Conservation (phyloP, 345 rosid genomes). For the Dipteronia sinensis region DNA sequence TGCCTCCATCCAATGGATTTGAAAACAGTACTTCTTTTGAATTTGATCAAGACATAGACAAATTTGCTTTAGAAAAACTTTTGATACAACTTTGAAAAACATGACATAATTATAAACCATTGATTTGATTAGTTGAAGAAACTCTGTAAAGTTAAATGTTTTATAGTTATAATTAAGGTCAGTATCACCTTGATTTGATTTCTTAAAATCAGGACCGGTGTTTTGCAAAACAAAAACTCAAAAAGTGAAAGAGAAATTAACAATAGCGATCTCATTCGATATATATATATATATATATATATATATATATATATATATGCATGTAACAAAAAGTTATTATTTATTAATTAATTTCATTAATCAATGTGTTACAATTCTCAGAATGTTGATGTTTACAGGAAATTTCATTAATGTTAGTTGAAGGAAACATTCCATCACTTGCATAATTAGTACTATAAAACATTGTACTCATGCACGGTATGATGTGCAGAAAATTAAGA, state of each 20-base stretch:
- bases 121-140: background rate
- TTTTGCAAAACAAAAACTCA: background rate
- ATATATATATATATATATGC: no score
- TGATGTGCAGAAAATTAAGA: no score
- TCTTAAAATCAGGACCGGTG: background rate
- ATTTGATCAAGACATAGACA: background rate
- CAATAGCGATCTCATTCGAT: background rate
- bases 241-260: background rate
- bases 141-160: background rate
- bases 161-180: background rate
- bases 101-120: background rate
- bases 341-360: no score
- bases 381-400: background rate
- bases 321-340: no score
- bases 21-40: background rate
- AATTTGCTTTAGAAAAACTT: background rate
- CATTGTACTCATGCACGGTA: background rate
- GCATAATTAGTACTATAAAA: background rate
- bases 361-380: background rate
- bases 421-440: background rate
- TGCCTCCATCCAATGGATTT: background rate
- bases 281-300: no score
- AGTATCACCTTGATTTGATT: background rate
- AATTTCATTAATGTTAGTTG: background rate
- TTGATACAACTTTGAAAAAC: background rate